These are phyloP conservation scores for Nannochloropsis granulata DNA, from an alignment of 108 stramenopile genomes.

Conservation along the genomic window DNA sequence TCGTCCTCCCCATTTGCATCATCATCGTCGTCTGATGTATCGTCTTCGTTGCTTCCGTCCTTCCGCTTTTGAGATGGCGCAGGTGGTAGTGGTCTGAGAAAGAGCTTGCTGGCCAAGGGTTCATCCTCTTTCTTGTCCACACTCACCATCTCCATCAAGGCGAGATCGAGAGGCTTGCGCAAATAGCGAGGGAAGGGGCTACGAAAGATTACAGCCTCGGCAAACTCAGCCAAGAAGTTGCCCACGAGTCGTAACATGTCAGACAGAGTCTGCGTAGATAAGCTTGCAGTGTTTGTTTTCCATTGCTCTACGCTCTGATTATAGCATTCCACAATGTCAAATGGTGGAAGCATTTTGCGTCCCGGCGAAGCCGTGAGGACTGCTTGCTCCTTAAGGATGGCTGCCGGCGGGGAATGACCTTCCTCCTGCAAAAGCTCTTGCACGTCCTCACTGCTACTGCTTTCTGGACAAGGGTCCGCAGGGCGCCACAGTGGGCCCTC, in stretches of 20 bases:
- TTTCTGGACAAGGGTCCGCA: neutral
- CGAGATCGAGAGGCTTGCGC: neutral
- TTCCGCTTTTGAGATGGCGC: neutral
- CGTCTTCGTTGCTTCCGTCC: neutral
- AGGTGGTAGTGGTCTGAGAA: neutral
- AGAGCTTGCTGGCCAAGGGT: neutral
- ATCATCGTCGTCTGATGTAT: neutral
- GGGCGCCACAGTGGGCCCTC: conserved; percentile 34
- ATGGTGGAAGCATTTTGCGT: conserved; percentile 6
- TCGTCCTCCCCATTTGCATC: neutral
- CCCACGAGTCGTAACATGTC: neutral
- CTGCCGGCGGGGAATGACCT: neutral
- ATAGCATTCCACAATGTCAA: conserved; percentile 43
- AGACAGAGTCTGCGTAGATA: neutral
- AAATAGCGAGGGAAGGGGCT: neutral
- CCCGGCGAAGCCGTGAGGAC: neutral
- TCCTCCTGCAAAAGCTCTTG: neutral
- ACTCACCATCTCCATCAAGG: neutral
- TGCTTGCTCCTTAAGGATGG: neutral
- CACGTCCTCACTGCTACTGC: neutral
- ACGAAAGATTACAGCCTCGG: neutral
- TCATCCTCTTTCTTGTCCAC: neutral
- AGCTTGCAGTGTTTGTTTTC: neutral
- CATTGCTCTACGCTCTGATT: conserved; percentile 30
- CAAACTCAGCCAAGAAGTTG: neutral